These are phyloP conservation scores for Dendryphion nanum DNA, from an alignment of 2,329 filamentous ascomycete species.

Conservation along the genomic window DNA sequence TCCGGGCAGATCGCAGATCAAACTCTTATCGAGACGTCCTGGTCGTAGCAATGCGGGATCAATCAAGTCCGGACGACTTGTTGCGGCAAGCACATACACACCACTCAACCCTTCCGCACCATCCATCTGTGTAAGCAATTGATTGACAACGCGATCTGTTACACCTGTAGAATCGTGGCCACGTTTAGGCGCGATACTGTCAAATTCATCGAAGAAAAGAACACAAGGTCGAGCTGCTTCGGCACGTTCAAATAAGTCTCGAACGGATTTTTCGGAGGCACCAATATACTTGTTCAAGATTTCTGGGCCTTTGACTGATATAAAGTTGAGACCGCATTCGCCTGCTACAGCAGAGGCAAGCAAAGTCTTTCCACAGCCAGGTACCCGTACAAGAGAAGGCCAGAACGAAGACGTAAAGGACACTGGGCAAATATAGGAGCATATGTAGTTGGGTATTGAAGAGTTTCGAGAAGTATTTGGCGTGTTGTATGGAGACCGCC, in stretches of 20 bases:
- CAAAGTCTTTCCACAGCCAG: conserved; percentile 94
- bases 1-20: conserved; percentile 86
- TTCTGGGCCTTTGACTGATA: conserved; percentile 95
- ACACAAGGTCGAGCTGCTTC: conserved; percentile 89
- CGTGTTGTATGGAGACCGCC: conserved; percentile 85
- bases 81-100: conserved; percentile 95
- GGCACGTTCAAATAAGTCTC: conserved; percentile 91
- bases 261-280: conserved; percentile 91
- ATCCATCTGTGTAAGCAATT: conserved; percentile 98
- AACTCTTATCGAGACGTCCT: conserved; percentile 86
- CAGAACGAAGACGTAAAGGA: conserved; percentile 88
- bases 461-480: conserved; percentile 86
- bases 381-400: conserved; percentile 92
- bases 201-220: conserved; percentile 98
- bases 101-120: conserved; percentile 92
- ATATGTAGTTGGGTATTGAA: conserved; percentile 97
- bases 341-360: conserved; percentile 95
- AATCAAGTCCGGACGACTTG: conserved; percentile 88
- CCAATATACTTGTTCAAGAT: conserved; percentile 99
- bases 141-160: conserved; percentile 98
- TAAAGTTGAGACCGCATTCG: conserved; percentile 97
- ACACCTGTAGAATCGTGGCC: conserved; percentile 97
- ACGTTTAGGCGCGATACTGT: conserved; percentile 94
- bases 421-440: conserved; percentile 97
- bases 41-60: conserved; percentile 90